Conservation (phyloP, 306 rosid species). For the Pyrus bretschneideri region DNA sequence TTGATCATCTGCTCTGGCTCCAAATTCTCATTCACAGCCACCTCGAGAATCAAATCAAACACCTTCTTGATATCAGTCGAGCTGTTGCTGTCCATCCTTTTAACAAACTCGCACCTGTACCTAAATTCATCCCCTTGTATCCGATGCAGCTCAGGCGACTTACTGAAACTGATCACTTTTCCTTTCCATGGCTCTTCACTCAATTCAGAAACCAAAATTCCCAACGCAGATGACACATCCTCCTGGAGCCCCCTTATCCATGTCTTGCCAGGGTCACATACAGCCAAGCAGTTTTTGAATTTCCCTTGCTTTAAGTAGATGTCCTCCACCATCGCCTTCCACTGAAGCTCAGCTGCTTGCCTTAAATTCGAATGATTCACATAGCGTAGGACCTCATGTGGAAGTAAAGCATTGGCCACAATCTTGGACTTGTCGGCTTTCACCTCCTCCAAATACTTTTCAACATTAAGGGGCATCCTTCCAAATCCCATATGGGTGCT, state of each 20-base stretch:
- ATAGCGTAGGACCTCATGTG: conserved; percentile 32
- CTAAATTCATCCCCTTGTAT: too few species aligned
- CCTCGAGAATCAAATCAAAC: neutral
- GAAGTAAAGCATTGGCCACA: conserved; percentile 52
- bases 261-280: neutral
- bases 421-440: conserved; percentile 13
- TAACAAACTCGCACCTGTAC: too few species aligned
- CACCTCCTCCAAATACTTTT: conserved; percentile 27
- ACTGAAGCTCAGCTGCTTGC: conserved; percentile 51
- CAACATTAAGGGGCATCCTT: too few species aligned
- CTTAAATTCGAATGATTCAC: conserved; percentile 16
- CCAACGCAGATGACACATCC: conserved; percentile 25
- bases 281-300: conserved; percentile 26
- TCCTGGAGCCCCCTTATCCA: too few species aligned
- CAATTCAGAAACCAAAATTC: conserved; percentile 13
- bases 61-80: conserved; percentile 21
- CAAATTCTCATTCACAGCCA: neutral
- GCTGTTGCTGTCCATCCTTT: too few species aligned
- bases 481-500: neutral
- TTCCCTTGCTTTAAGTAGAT: conserved; percentile 22
- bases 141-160: too few species aligned
- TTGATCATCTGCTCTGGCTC: neutral
- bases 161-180: too few species aligned
- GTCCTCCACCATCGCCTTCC: conserved; percentile 58
- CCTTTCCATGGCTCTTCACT: too few species aligned